Evolutionary conservation across 2,329 filamentous ascomycete genomes (phyloP), one percentile per base, ranked within the genome.

Genomic region (Penicillium sp.): DNA sequence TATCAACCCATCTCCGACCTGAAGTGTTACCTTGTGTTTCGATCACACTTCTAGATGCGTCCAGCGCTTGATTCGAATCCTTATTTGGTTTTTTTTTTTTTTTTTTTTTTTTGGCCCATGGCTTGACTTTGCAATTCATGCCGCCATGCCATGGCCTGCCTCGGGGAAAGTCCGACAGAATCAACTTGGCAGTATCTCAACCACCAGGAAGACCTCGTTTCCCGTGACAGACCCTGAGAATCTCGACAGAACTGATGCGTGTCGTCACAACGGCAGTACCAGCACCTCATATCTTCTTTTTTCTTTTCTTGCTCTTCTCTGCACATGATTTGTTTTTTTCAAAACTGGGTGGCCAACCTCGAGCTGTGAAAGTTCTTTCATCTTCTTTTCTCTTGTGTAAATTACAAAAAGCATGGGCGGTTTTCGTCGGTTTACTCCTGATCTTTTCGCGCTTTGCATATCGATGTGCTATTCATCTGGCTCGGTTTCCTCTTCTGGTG

Each of bases 331-430:
- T 51, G 45, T 46, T 51, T 53, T 43, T 44, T 53, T n/a, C n/a
- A 43, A 52, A 53, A 50, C 55, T 47, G 50, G 54, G 46, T 50
- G 53, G 49, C 47, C 47, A 48, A 45, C 47, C 36, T 61, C 31
- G 43, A 54, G 49, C 42, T 49, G 59, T 53, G 44, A 54, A 49
- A 45, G 43, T 43, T 49, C 56, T 47, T 31, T 23, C 18, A 21
- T 44, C 39, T 45, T 29, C 18, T 18, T 43, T 54, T 52, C 18
- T 53, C 54, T 59, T 51, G 57, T 70, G 65, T 70, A 70, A 65
- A 70, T 64, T 70, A 70, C 57, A 69, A 68, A 68, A 69, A 68
- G 68, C 64, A 61, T 66, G 66, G 64, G 65, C 61, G 57, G 66
- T 62, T 60, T 58, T 63, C 49, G 57, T 62, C 42, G 45, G 54